Base-by-base conservation (phyloP, 164 flowering plant genomes). In the Magnolia officinalis region DNA sequence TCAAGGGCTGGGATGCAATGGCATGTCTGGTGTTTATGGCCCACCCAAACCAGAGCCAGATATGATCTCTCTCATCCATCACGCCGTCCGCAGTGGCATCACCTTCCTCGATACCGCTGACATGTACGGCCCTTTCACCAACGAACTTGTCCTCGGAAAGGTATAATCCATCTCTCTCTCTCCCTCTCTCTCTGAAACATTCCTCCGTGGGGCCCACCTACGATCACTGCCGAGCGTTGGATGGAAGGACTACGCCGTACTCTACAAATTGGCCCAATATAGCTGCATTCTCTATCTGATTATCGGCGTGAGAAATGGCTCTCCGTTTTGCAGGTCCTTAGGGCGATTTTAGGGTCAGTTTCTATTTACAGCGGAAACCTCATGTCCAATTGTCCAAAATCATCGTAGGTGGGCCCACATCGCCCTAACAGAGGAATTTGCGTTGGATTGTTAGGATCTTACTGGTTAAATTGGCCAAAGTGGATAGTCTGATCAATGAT, bases 51-150 rank as follows among this genome's bases (percentile, higher is more conserved):
- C 83, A 3, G 86, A 82, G 24, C 23, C 61, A 0, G 84, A 80
- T 31, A 84, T 84, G 85, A 81, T 84, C 74, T 4, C 51, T 13
- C 79, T 55, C 70, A 80, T 83, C 49, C 86, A 74, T 75, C 81
- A 83, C 50, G 88, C 85, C 72, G 70, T 85, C 71, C 45, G 75
- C 64, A 26, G 24, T 2, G 88, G 88, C 18, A 24, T 85, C 68
- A 85, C 88, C 73, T 79, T 83, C 74, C 82, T 85, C 18, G 88
- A 86, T 63, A 82, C 88, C 73, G 80, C 88, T 14, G 83, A 86
- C 63, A 3, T 76, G 29, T 86, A 86, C 50, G 87, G 86, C 1
- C 84, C 87, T 19, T 50, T 20, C 76, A 83, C 84, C 67, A 83
- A 83, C 37, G 86, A 85, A 65, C 67, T 83, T 58, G 80, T 85